These are phyloP conservation scores for Hypericum perforatum DNA, from an alignment of 345 rosid species.

Conservation along the genomic window DNA sequence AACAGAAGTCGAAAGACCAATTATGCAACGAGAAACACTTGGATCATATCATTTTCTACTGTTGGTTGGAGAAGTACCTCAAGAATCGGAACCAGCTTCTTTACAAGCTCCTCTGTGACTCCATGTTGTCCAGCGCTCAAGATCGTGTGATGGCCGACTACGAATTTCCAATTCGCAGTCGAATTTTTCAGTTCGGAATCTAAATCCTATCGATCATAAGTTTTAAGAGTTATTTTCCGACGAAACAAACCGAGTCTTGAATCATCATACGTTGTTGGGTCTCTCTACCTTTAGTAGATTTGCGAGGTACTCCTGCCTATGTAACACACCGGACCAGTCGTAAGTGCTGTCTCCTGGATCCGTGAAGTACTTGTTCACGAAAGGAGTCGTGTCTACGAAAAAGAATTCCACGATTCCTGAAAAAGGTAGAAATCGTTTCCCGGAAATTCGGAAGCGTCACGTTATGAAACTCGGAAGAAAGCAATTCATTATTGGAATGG, in stretches of 20 bases:
- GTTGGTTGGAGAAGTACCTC: not conserved
- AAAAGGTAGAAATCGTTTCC: not conserved
- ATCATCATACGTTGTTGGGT: no score
- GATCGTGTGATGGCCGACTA: not conserved
- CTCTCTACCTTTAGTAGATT: no score
- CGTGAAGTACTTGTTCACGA: conserved; percentile 43
- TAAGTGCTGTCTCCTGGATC: conserved; percentile 37
- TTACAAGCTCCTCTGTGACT: not conserved
- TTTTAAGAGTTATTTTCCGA: no score
- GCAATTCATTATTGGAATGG: not conserved
- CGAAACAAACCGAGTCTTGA: no score
- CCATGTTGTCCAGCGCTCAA: not conserved
- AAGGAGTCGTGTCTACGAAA: conserved; percentile 64
- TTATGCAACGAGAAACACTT: no score
- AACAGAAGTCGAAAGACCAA: no score
- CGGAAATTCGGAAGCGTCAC: not conserved
- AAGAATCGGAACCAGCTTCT: not conserved
- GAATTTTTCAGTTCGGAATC: not conserved
- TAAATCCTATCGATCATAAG: not conserved
- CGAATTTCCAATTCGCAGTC: not conserved
- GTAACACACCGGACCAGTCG: no score
- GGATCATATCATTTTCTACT: not conserved
- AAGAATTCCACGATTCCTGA: conserved; percentile 44
- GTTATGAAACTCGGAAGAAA: not conserved
- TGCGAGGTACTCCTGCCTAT: no score